Percentiles rank a stretch among this genome's conserved stretches.
These are phyloP conservation scores for Pseudocercospora fuligena DNA, from an alignment of 2,329 filamentous ascomycete genomes.

Conservation along the genomic window DNA sequence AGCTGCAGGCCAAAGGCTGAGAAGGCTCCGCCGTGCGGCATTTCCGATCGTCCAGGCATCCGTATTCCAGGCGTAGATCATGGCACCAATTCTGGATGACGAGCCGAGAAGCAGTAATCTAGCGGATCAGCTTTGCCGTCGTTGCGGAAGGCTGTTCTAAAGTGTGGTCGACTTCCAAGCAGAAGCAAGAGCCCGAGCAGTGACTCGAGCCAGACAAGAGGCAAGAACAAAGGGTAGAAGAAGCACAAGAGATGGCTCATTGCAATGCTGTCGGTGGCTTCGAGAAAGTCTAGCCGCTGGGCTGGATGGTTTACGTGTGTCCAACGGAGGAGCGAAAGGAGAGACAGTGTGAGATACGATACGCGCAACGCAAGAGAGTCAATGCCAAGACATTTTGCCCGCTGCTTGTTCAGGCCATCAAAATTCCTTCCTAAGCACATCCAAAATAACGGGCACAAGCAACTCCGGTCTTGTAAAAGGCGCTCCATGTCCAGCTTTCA, in stretches of 20 bases:
- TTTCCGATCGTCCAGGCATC: background rate
- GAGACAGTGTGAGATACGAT: background rate
- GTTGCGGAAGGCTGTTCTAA: background rate
- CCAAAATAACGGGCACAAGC: background rate
- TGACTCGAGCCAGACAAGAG: background rate
- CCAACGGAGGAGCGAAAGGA: background rate
- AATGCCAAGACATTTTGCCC: background rate
- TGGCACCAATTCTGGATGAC: background rate
- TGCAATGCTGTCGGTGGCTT: background rate
- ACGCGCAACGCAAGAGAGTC: background rate
- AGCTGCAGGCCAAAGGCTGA: background rate
- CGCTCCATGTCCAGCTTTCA: background rate
- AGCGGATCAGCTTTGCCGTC: background rate
- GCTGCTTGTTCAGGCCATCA: no score
- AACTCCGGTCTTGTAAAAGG: background rate
- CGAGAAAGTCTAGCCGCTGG: no score
- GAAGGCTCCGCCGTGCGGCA: background rate
- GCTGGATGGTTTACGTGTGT: background rate
- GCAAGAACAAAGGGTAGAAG: background rate
- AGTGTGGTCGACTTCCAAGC: background rate
- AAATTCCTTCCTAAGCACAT: background rate
- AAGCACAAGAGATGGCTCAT: background rate
- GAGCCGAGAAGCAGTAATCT: background rate
- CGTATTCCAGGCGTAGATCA: background rate
- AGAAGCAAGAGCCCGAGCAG: background rate